Conservation (phyloP, 2,329 filamentous ascomycete genomes). For the Davidsoniella australis region DNA sequence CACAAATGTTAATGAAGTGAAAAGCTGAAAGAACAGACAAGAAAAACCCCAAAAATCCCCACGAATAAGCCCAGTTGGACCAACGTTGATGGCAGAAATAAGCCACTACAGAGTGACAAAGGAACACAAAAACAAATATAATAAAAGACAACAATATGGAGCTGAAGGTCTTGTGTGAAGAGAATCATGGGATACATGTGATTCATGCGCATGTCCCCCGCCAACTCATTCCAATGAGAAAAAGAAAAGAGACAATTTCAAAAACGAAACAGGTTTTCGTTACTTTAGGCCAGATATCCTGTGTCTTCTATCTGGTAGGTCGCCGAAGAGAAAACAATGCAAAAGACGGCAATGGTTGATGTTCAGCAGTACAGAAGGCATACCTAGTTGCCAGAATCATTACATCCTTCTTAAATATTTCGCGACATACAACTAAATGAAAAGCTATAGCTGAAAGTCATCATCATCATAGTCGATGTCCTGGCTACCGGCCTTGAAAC, state of each 20-base stretch:
- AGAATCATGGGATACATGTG: not conserved
- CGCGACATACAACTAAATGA: constrained; percentile 6
- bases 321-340: not conserved
- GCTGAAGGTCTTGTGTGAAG: no score
- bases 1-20: constrained; percentile 1
- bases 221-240: not conserved
- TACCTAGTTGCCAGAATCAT: not conserved
- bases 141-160: not conserved
- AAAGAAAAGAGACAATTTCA: not conserved
- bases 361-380: not conserved
- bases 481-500: constrained; percentile 18
- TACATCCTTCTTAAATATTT: not conserved
- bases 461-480: constrained; percentile 31
- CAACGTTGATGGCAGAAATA: not conserved
- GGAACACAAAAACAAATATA: constrained; percentile 3
- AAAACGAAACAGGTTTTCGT: constrained; percentile 6
- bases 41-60: not conserved
- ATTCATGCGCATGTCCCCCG: not conserved
- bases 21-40: constrained; percentile 1
- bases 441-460: constrained; percentile 34
- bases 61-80: not conserved
- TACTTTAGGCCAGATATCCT: constrained; percentile 11
- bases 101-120: not conserved
- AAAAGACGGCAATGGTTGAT: not conserved
- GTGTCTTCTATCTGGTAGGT: constrained; percentile 10